Evolutionary conservation across 176 grass and related monocot species (phyloP), one percentile per base, ranked within the genome.

Genomic region (Triticum timopheevii): DNA sequence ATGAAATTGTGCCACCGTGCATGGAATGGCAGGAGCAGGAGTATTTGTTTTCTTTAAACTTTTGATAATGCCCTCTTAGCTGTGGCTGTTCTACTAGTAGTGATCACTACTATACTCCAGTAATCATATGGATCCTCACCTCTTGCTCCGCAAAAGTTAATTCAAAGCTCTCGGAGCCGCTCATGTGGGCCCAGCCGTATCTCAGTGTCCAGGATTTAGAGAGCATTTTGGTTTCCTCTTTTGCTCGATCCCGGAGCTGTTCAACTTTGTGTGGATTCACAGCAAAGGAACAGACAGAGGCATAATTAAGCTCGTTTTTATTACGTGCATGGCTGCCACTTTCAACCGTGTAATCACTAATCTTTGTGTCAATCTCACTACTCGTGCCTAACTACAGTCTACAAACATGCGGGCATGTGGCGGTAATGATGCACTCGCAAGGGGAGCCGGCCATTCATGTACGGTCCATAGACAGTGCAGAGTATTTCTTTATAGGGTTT

Each of bases 311-410:
- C 76, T 74, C 69, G 67, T 67, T 83, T 68, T 87, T 69, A 80
- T 84, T 52, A 87, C 76, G 76, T 79, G 58, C 85, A 68, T 84
- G 85, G 10, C 50, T 49, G 49, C 3, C 7, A 27, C n/a, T 87
- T 67, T 91, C 89, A 84, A 76, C 61, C n/a, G 7, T 80, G 85
- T 81, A 91, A 91, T 87, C 69, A 87, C 85, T 76, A 91, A 84
- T 91, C 81, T 91, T 31, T 45, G 67, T 27, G 44, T 49, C 74
- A 59, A 80, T 82, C 44, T 47, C 61, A 49, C n/a, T 50, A 50
- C 47, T 50, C 47, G 12, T 50, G 61, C 72, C 36, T 73, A 65
- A 52, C 34, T 86, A 54, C 50, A 83, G 58, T 16, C 17, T 9
- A 45, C 22, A 23, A 23, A 36, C 80, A 45, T 79, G 76, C 44